These are phyloP conservation scores for Geranium incanum DNA, from an alignment of 441 rosid species.

Conservation along the genomic window DNA sequence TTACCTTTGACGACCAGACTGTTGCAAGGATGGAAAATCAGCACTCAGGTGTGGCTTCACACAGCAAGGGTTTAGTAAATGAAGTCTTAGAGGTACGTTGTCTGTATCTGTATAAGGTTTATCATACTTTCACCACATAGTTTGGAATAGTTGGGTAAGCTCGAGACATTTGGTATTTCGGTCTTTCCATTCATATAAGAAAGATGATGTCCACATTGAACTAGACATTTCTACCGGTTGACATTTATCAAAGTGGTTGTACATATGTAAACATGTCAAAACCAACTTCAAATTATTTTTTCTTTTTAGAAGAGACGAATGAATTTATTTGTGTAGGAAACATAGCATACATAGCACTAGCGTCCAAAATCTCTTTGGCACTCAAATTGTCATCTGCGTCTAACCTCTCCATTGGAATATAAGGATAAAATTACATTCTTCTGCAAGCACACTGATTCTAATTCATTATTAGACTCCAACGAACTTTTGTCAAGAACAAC, in stretches of 20 bases:
- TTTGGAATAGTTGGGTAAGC: not conserved
- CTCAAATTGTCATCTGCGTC: not conserved
- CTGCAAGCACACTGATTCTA: not conserved
- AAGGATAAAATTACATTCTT: not conserved
- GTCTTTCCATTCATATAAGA: too few species aligned
- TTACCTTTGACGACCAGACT: constrained; percentile 87
- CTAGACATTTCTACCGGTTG: too few species aligned
- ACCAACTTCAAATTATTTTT: too few species aligned
- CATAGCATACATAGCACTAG: not conserved
- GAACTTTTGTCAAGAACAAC: not conserved
- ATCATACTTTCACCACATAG: constrained; percentile 2
- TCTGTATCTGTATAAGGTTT: constrained; percentile 4
- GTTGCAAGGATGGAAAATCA: constrained; percentile 77
- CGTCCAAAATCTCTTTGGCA: not conserved
- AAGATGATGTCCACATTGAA: too few species aligned
- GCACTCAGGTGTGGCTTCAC: constrained; percentile 62
- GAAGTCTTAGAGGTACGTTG: constrained; percentile 83
- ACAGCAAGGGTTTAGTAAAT: constrained; percentile 83
- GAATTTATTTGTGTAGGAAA: not conserved
- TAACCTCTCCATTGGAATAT: not conserved
- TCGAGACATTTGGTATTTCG: not conserved
- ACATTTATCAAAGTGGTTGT: too few species aligned
- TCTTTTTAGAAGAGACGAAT: too few species aligned
- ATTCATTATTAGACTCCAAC: not conserved
- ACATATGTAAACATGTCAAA: too few species aligned